Evolutionary conservation across 176 grass and related monocot genomes (phyloP), one percentile per base, ranked within the genome.

Genomic region (Oryza glaberrima): DNA sequence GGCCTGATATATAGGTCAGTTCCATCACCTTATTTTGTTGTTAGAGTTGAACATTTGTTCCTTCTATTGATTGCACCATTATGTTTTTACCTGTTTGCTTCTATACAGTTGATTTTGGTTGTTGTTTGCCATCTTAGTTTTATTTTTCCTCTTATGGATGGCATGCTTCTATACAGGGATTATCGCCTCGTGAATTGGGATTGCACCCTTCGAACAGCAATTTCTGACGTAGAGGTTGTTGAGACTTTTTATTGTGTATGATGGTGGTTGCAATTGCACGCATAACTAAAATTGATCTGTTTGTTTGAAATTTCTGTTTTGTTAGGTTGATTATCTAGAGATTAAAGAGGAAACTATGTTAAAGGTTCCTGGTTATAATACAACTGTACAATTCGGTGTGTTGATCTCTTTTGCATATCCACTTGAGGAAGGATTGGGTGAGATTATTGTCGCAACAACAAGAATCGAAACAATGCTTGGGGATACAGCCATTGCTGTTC

Each of bases 181-280:
- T 83, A 96, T 84, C 91, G 88, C 46, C 88, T 93, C 36, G 94
- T 96, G 16, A 96, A 96, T 82, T 96, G 94, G 94, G 94, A 96
- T 85, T 96, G 94, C 88, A 96, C 88, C 36, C 67, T 96, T 67
- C 88, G 86, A 76, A 96, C 91, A 36, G 94, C 94, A 82, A 91
- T 96, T 79, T 96, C 94, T 43, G 90, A 93, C 83, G 92, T 96
- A 54, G 94, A 61, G 56, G 56, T 61, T 61, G 56, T 61, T 22
- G 20, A 61, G 56, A 22, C 56, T 9, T 61, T 61, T 61, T 22
- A 61, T 61, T 61, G 6, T 22, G 19, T 9, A 22, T 61, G 56
- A 61, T 61, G 56, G 17, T 20, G 56, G 20, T 22, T 61, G 43
- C 20, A 20, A 6, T 61, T 61, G 7, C 56, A 61, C 56, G 22